Percentiles rank a stretch among this genome's conserved stretches.
These are phyloP conservation scores for Alternaria arbusti DNA, from an alignment of 2,329 filamentous ascomycete genomes.

Conservation along the genomic window DNA sequence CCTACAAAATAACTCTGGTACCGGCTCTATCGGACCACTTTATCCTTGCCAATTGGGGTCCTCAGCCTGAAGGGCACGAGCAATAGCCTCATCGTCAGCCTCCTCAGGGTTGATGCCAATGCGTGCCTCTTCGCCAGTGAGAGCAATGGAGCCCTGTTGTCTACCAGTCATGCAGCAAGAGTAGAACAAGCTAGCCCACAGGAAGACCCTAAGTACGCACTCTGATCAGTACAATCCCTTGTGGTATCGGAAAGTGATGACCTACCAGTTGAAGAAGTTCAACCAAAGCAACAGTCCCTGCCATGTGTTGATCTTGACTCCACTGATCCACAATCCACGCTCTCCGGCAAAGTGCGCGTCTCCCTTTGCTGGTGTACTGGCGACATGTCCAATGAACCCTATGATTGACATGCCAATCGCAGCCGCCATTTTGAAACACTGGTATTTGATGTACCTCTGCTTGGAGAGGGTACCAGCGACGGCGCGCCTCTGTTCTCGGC, in stretches of 20 bases:
- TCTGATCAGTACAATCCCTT: neutral
- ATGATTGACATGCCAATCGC: conserved; percentile 27
- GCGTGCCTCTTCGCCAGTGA: conserved; percentile 27
- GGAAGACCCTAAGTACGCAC: conserved; percentile 22
- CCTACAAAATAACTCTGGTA: neutral
- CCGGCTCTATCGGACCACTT: neutral
- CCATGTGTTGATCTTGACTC: conserved; percentile 27
- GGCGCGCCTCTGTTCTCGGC: conserved; percentile 26
- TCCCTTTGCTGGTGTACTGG: conserved; percentile 4
- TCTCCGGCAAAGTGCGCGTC: conserved; percentile 12
- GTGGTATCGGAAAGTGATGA: neutral
- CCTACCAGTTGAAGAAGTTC: conserved; percentile 35
- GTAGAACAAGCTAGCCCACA: conserved; percentile 35
- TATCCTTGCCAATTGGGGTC: conserved; percentile 27
- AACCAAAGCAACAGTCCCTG: conserved; percentile 30
- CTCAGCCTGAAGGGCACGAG: conserved; percentile 25
- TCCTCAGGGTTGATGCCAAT: conserved; percentile 20
- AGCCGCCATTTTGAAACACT: conserved; percentile 27
- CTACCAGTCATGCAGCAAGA: conserved; percentile 34
- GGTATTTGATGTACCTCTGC: conserved; percentile 31
- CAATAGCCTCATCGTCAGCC: conserved; percentile 24
- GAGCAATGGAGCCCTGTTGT: conserved; percentile 28
- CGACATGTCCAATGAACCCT: conserved; percentile 20
- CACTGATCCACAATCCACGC: conserved; percentile 22
- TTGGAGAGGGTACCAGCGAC: conserved; percentile 23